These are phyloP conservation scores for Phialophora chinensis DNA, from an alignment of 2,329 filamentous ascomycete genomes.

Conservation along the genomic window DNA sequence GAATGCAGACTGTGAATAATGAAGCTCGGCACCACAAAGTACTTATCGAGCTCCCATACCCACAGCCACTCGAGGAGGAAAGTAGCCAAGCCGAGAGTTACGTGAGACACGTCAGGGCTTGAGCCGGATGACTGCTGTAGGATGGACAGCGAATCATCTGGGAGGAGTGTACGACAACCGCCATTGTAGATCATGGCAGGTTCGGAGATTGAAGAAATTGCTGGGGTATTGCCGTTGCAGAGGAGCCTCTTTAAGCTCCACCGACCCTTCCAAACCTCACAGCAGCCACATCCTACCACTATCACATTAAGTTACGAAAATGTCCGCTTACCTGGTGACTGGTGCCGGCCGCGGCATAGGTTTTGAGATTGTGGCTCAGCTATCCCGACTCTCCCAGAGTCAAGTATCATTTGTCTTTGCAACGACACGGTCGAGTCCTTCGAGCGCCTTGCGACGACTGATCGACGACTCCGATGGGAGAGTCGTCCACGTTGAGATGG, in stretches of 20 bases:
- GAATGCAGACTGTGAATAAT: too few relatives aligned
- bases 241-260: not conserved
- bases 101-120: too few relatives aligned
- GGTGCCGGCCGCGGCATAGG: constrained; percentile 44
- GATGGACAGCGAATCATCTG: too few relatives aligned
- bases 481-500: constrained; percentile 47
- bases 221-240: too few relatives aligned
- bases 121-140: too few relatives aligned
- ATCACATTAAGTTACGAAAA: constrained; percentile 25
- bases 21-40: not conserved
- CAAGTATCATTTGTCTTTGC: constrained; percentile 52
- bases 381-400: constrained; percentile 42
- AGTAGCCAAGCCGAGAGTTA: too few relatives aligned
- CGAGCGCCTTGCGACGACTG: constrained; percentile 45
- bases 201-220: too few relatives aligned
- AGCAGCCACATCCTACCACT: not conserved
- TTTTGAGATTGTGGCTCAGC: constrained; percentile 44
- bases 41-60: too few relatives aligned
- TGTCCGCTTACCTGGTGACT: constrained; percentile 47
- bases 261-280: not conserved
- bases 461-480: constrained; percentile 45
- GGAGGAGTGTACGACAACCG: too few relatives aligned
- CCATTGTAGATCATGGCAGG: too few relatives aligned
- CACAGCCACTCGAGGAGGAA: too few relatives aligned
- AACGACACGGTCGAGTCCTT: constrained; percentile 46